Conservation (phyloP, 1,139 yeast species). For the Pichia cactophila region DNA sequence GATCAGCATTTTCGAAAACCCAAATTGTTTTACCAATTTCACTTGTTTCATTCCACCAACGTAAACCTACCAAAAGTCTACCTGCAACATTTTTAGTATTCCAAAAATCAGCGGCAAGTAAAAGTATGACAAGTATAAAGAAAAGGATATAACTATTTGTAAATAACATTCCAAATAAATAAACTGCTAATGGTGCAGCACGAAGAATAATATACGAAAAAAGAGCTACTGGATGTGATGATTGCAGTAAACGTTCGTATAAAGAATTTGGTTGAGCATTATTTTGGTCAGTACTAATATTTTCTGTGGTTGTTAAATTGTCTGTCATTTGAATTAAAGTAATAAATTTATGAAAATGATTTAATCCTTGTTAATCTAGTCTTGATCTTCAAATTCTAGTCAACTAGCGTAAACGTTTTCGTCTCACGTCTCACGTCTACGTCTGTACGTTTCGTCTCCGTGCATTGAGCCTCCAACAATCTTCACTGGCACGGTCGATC, state of each 20-base stretch:
- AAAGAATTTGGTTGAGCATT: constrained; percentile 20
- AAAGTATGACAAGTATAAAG: constrained; percentile 67
- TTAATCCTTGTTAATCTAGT: no score
- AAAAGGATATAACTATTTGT: constrained; percentile 62
- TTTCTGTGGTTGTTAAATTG: background rate
- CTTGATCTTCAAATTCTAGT: no score
- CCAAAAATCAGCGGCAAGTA: constrained; percentile 90
- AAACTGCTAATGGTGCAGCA: constrained; percentile 54
- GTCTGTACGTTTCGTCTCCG: no score
- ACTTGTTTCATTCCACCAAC: constrained; percentile 88
- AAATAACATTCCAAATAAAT: constrained; percentile 63
- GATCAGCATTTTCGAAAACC: constrained; percentile 87
- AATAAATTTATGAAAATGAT: no score
- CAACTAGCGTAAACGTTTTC: no score
- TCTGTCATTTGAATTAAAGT: background rate
- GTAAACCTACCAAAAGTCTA: constrained; percentile 75
- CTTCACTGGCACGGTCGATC: no score
- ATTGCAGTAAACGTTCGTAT: constrained; percentile 42
- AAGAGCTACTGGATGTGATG: constrained; percentile 80
- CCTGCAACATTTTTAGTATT: constrained; percentile 88
- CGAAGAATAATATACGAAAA: constrained; percentile 58
- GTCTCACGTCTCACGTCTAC: no score
- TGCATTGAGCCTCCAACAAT: no score
- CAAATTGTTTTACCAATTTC: constrained; percentile 67
- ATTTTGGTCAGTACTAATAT: background rate